Conservation (phyloP, 2,329 filamentous ascomycete genomes). For the Incumbomyces lentus region DNA sequence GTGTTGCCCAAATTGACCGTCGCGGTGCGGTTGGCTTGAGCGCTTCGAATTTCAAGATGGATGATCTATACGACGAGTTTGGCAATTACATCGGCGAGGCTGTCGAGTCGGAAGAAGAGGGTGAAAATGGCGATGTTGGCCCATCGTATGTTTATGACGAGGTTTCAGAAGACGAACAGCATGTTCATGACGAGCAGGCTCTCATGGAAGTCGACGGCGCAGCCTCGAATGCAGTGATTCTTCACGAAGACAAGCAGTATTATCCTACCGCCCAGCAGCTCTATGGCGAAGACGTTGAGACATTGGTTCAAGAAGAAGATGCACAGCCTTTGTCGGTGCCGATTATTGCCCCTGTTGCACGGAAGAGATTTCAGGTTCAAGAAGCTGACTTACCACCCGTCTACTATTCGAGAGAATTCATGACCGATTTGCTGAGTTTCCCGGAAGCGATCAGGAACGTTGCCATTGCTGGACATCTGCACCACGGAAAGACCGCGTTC, state of each 20-base stretch:
- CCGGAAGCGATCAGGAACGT: conserved; percentile 91
- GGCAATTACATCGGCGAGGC: conserved; percentile 97
- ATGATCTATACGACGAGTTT: conserved; percentile 98
- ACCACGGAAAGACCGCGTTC: conserved; percentile 95
- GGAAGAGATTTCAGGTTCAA: conserved; percentile 93
- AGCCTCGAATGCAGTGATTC: conserved; percentile 89
- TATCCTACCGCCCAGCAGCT: conserved; percentile 96
- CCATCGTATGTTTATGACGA: conserved; percentile 73
- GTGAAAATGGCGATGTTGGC: conserved; percentile 62
- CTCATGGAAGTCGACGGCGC: conserved; percentile 91
- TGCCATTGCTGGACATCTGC: conserved; percentile 81
- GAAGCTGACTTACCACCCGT: conserved; percentile 84
- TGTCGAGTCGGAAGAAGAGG: conserved; percentile 75
- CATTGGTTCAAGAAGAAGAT: conserved; percentile 92
- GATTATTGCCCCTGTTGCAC: conserved; percentile 83
- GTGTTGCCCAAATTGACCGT: too few species aligned
- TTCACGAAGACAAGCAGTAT: conserved; percentile 99
- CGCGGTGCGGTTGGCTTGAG: too few species aligned
- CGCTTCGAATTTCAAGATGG: too few species aligned
- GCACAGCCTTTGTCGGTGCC: conserved; percentile 84
- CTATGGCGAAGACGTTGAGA: conserved; percentile 89
- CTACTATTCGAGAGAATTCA: conserved; percentile 77
- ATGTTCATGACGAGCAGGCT: conserved; percentile 61
- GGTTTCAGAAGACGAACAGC: conserved; percentile 52
- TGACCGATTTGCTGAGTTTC: conserved; percentile 93